A percentile compares a stretch with the other conserved stretches of the same genome.
Evolutionary conservation across 441 rosid species (phyloP).

Genomic region (Cnidoscolus chayamansa): DNA sequence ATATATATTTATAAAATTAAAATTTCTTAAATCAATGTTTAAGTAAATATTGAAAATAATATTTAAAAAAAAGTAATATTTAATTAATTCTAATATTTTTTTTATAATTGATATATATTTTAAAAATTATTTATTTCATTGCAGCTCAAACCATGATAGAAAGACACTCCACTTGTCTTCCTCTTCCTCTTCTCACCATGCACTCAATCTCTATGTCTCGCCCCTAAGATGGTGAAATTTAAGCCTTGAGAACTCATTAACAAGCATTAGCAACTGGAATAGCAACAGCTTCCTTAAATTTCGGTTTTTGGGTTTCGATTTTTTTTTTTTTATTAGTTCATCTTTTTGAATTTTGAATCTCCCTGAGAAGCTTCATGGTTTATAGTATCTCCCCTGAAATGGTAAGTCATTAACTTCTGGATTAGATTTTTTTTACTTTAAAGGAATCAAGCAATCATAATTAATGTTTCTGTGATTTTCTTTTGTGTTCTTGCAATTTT

Average conservation of each 20-base stretch:
- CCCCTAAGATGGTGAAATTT: no score
- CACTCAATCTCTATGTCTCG: no score
- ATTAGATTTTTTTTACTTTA: not conserved
- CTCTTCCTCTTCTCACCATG: no score
- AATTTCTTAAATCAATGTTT: no score
- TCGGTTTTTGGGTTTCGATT: not conserved
- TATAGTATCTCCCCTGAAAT: constrained; percentile 1
- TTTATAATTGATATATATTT: no score
- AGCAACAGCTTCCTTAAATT: not conserved
- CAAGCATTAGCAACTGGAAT: no score
- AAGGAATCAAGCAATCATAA: not conserved
- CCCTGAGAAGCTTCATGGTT: not conserved
- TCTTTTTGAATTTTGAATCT: constrained; percentile 21
- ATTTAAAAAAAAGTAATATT: no score
- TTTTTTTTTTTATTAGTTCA: not conserved
- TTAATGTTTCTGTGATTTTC: not conserved
- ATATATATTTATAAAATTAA: no score
- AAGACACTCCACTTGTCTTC: not conserved
- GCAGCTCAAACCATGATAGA: no score
- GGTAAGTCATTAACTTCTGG: constrained; percentile 14
- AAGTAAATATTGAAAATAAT: no score
- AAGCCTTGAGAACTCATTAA: no score
- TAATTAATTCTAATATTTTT: no score
- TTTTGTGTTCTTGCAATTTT: not conserved
- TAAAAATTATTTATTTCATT: not conserved